phyloP scores from a whole-genome alignment of 352 stramenopile species.

The Globisporangium ultimum region DNA sequence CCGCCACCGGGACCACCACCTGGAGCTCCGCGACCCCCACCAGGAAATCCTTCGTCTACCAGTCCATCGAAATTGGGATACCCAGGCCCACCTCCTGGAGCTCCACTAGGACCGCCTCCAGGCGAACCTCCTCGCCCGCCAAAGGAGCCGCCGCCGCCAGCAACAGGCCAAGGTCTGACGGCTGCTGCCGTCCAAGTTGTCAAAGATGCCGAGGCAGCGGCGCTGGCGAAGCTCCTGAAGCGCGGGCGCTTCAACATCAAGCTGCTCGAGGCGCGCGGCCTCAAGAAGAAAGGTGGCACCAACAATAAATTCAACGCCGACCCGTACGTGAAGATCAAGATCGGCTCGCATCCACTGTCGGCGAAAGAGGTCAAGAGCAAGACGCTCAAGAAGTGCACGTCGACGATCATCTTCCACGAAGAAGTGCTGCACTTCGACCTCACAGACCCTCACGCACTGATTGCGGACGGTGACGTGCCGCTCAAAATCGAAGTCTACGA shows the following conservation, averaged over 20 bases:
- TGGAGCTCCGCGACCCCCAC: slow-evolving; percentile 16
- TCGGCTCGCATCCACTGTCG: slow-evolving; percentile 71
- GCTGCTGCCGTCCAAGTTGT: neutral
- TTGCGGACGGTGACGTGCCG: slow-evolving; percentile 69
- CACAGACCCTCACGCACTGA: slow-evolving; percentile 61
- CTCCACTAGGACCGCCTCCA: slow-evolving; percentile 42
- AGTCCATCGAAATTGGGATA: slow-evolving; percentile 9
- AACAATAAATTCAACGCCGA: slow-evolving; percentile 78
- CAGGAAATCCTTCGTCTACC: slow-evolving; percentile 11
- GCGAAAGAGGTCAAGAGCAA: slow-evolving; percentile 74
- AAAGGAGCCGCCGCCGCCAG: slow-evolving; percentile 36
- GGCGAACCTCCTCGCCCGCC: slow-evolving; percentile 47
- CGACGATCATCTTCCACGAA: slow-evolving; percentile 83
- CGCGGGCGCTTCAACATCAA: slow-evolving; percentile 69
- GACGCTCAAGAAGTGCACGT: slow-evolving; percentile 79
- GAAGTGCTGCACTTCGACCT: slow-evolving; percentile 83
- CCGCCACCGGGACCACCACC: slow-evolving; percentile 14
- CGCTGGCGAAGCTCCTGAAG: slow-evolving; percentile 38
- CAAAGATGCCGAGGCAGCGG: neutral
- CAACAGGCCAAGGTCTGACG: neutral
- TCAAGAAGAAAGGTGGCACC: slow-evolving; percentile 52
- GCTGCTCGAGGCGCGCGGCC: slow-evolving; percentile 55
- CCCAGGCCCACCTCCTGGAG: slow-evolving; percentile 38
- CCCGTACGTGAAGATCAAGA: slow-evolving; percentile 76
- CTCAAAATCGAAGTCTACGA: slow-evolving; percentile 83